phyloP scores from a whole-genome alignment of 106 monocot genomes.

The Allium cepa region DNA sequence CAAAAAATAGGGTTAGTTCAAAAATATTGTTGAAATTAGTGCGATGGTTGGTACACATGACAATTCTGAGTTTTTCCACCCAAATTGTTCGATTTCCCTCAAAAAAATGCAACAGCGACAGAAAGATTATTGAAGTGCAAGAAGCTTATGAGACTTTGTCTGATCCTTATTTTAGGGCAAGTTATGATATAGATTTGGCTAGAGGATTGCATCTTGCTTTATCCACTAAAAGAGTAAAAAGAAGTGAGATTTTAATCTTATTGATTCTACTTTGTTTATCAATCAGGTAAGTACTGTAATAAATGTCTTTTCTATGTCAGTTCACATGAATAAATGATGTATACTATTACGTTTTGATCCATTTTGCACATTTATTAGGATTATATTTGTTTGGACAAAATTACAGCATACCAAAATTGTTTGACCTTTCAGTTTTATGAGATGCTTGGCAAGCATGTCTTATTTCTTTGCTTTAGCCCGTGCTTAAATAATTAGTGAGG shows the following conservation, averaged over 20 bases:
- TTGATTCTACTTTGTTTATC: background rate
- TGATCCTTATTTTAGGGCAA: conserved; percentile 54
- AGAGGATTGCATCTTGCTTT: conserved; percentile 51
- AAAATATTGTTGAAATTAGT: too few species aligned
- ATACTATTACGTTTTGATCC: too few species aligned
- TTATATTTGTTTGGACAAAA: background rate
- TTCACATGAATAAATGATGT: background rate
- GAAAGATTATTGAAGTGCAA: conserved; percentile 69
- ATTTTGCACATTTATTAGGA: background rate
- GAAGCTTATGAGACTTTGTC: conserved; percentile 97
- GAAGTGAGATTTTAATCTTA: conserved; percentile 23
- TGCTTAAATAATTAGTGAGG: too few species aligned
- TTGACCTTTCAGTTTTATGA: too few species aligned
- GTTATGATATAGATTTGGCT: conserved; percentile 61
- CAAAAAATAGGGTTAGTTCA: too few species aligned
- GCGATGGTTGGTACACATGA: too few species aligned
- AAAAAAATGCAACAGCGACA: conserved; percentile 1
- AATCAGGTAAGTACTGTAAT: background rate
- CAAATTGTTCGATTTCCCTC: background rate
- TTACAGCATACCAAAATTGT: too few species aligned
- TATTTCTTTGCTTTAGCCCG: too few species aligned
- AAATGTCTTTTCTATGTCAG: background rate
- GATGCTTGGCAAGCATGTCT: too few species aligned
- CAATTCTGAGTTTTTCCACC: background rate
- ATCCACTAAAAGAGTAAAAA: conserved; percentile 26